Conservation (phyloP, 148 eudicot genomes). For the Selenicereus undatus region DNA sequence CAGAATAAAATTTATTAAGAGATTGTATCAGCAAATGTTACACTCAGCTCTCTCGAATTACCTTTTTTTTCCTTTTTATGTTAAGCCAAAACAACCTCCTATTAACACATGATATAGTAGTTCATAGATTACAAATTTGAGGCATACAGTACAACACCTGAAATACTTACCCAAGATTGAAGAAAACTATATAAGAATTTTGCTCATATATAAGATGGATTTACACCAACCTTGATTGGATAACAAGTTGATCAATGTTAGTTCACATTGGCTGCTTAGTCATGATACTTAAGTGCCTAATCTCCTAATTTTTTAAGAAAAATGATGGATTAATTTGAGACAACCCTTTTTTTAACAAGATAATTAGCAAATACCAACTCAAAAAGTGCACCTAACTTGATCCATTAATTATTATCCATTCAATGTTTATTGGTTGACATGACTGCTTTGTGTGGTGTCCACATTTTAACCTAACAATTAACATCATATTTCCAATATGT, state of each 20-base stretch:
- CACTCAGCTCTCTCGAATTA: too few relatives aligned
- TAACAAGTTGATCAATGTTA: background rate
- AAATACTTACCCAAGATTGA: too few relatives aligned
- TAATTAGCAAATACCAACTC: slow-evolving; percentile 4
- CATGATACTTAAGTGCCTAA: slow-evolving; percentile 5
- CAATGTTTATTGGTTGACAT: slow-evolving; percentile 11
- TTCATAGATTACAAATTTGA: too few relatives aligned
- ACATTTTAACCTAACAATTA: slow-evolving; percentile 20
- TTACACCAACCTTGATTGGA: background rate
- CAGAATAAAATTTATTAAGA: too few relatives aligned
- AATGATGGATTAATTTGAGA: slow-evolving; percentile 9
- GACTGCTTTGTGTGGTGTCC: slow-evolving; percentile 22
- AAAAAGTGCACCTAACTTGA: slow-evolving; percentile 25
- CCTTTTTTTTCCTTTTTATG: too few relatives aligned
- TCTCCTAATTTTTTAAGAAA: background rate
- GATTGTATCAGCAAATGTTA: background rate
- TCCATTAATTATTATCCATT: slow-evolving; percentile 14
- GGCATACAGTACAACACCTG: too few relatives aligned
- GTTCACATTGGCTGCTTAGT: slow-evolving; percentile 9
- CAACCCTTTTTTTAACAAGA: background rate
- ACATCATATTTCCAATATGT: slow-evolving; percentile 11
- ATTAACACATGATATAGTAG: too few relatives aligned
- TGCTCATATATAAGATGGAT: too few relatives aligned
- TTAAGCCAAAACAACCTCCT: too few relatives aligned
- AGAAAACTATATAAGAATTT: too few relatives aligned